phyloP scores from a whole-genome alignment of 345 rosid genomes.

The Euphorbia tirucalli region DNA sequence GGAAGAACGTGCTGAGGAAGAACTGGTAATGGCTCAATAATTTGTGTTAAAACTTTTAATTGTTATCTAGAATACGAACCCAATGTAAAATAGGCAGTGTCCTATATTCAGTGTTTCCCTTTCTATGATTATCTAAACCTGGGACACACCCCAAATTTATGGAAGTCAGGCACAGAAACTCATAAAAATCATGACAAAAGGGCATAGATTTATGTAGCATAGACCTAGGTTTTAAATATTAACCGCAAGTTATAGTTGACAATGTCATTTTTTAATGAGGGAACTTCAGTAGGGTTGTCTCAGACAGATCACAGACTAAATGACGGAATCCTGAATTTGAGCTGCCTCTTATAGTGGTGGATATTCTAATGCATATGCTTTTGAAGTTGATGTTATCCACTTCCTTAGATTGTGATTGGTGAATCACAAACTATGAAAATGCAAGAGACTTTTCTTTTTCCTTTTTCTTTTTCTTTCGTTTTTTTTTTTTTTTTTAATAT shows the following conservation, averaged over 20 bases:
- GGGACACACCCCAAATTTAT: neutral
- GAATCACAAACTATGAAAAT: neutral
- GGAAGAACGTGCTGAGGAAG: constrained; percentile 45
- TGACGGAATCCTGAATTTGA: neutral
- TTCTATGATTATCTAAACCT: constrained; percentile 1
- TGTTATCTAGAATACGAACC: constrained; percentile 5
- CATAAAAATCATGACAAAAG: neutral
- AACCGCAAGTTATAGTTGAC: neutral
- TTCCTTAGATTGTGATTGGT: neutral
- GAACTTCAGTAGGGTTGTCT: neutral
- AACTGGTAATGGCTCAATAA: constrained; percentile 40
- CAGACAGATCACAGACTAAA: neutral
- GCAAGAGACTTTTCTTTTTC: no score
- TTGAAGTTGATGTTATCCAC: neutral
- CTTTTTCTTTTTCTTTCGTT: no score
- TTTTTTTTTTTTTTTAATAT: constrained; percentile 2
- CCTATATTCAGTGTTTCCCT: neutral
- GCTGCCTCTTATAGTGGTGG: neutral
- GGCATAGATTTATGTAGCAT: neutral
- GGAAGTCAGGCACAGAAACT: neutral
- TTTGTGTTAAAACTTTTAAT: no score
- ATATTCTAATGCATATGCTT: neutral
- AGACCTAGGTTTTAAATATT: neutral
- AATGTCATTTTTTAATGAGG: no score
- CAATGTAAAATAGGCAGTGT: constrained; percentile 45